Conservation (phyloP, 176 grass and related monocot genomes). For the Oryza brachyantha region DNA sequence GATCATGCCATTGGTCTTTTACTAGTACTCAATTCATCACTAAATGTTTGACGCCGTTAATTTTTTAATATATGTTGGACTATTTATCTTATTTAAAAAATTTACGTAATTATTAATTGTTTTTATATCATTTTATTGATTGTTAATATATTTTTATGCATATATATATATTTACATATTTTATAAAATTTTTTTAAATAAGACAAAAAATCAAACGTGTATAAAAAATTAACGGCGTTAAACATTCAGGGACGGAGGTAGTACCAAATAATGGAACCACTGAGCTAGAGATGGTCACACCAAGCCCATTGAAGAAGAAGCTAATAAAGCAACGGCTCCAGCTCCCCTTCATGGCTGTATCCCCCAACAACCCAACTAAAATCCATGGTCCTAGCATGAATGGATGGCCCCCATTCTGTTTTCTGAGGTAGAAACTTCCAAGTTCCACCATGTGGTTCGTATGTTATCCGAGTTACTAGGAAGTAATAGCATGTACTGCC, state of each 20-base stretch:
- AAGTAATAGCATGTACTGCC: background rate
- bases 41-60: no score
- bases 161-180: no score
- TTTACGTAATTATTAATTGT: no score
- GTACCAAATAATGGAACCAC: background rate
- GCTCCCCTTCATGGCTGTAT: slow-evolving; percentile 2
- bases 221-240: no score
- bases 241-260: no score
- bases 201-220: no score
- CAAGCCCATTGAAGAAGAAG: background rate
- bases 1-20: background rate
- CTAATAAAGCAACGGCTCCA: slow-evolving; percentile 5
- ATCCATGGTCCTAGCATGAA: background rate
- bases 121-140: no score
- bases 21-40: no score
- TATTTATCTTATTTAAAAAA: no score
- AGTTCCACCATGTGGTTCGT: background rate
- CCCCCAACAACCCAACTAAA: slow-evolving; percentile 8
- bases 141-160: no score
- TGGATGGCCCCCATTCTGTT: slow-evolving; percentile 15
- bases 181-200: no score
- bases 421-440: background rate
- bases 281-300: slow-evolving; percentile 3
- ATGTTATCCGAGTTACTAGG: background rate
- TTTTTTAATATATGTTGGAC: no score